Base-by-base conservation (phyloP, 73 alveolate species). In the Paramecium primaurelia region DNA sequence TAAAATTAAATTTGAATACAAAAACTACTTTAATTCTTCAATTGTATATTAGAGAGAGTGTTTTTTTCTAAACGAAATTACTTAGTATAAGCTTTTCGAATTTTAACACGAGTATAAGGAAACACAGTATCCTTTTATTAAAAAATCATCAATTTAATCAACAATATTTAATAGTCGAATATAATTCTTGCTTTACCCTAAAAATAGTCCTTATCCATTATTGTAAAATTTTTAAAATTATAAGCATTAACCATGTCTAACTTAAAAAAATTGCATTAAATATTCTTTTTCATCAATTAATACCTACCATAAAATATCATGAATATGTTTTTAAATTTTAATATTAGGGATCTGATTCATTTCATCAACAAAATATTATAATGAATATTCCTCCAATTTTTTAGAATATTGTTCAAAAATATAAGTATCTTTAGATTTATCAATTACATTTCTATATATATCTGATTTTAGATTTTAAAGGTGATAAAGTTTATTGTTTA, bases 81-180 rank as follows among this genome's bases (percentile, higher is more conserved):
- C 30, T 34, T 30, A 75, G 8, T 26, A 22, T 20, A 75, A 75
- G 20, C 60, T 75, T 34, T 16, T 32, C 6, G 37, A 32, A 16
- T 37, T 40, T 14, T 2, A 14, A 40, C 42, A 34, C 3, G 28
- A 10, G 40, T 75, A 75, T n/a, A 75, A 37, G 40, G 32, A 37
- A 34, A 75, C 38, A 37, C 88, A 75, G 12, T 75, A 75, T n/a
- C 88, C 88, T 8, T 75, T 75, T 14, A 37, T 37, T 34, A 45
- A 37, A 18, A 75, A 75, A 75, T 75, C 88, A 75, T 75, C 88
- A 16, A 75, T 40, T 20, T 37, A 37, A 36, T 75, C 88, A 34
- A 75, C 34, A n/a, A 75, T 30, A n/a, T 34, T 37, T 22, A 45
- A 34, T 11, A 1, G 68, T 75, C 68, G 14, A 34, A 37, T 11